Conservation (phyloP, 2,329 filamentous ascomycete species). For the Leptoxyphium fumago region DNA sequence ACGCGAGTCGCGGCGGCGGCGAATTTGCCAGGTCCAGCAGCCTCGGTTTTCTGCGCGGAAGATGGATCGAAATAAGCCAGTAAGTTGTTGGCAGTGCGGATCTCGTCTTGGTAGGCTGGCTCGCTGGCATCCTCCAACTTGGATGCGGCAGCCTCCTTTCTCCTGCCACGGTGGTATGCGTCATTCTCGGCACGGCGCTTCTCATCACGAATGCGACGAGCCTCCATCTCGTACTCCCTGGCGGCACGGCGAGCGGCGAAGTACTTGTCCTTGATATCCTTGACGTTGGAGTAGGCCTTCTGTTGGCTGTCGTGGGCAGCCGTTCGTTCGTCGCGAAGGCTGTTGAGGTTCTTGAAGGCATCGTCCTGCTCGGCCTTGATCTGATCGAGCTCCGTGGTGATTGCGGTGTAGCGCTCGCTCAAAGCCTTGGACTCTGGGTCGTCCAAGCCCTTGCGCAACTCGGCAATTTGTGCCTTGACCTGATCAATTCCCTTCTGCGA, state of each 20-base stretch:
- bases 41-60: slow-evolving; percentile 48
- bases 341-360: slow-evolving; percentile 74
- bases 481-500: slow-evolving; percentile 81
- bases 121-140: slow-evolving; percentile 69
- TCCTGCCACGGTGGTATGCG: slow-evolving; percentile 53
- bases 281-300: slow-evolving; percentile 67
- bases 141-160: slow-evolving; percentile 61
- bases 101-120: slow-evolving; percentile 84
- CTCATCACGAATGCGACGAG: slow-evolving; percentile 60
- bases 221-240: slow-evolving; percentile 69
- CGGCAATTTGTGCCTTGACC: slow-evolving; percentile 72
- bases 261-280: slow-evolving; percentile 80
- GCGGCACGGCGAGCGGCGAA: slow-evolving; percentile 70
- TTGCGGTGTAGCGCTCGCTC: slow-evolving; percentile 68
- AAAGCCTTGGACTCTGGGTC: slow-evolving; percentile 83
- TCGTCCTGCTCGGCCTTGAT: slow-evolving; percentile 89
- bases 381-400: slow-evolving; percentile 74
- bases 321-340: slow-evolving; percentile 70
- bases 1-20: slow-evolving; percentile 67
- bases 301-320: slow-evolving; percentile 76
- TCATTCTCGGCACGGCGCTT: slow-evolving; percentile 70
- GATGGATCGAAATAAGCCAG: slow-evolving; percentile 84
- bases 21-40: slow-evolving; percentile 48
- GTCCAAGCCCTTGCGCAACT: slow-evolving; percentile 76
- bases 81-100: slow-evolving; percentile 72